Conservation (phyloP, 2,329 filamentous ascomycete genomes). For the Esteya vermicola region DNA sequence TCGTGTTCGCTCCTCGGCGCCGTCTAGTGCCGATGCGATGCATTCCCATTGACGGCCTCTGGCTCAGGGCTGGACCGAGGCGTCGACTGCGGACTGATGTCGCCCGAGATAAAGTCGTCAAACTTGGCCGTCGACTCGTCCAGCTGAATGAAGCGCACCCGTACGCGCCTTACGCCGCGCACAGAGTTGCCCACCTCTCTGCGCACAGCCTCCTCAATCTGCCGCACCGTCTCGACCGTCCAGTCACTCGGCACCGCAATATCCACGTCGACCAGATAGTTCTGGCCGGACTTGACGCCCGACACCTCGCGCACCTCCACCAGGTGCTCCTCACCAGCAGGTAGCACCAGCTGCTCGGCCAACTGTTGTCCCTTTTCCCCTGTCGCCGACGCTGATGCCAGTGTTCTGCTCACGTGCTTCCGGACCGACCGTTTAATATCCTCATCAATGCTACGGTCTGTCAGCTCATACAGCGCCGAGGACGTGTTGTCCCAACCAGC, state of each 20-base stretch:
- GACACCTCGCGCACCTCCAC: conserved; percentile 66
- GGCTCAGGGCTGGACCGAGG: conserved; percentile 44
- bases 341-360: conserved; percentile 17
- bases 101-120: conserved; percentile 64
- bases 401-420: conserved; percentile 45
- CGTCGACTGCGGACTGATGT: conserved; percentile 40
- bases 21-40: too few relatives aligned
- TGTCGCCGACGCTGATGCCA: too few relatives aligned
- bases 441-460: conserved; percentile 77
- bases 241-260: conserved; percentile 64
- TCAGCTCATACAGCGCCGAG: conserved; percentile 70
- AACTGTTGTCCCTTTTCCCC: too few relatives aligned
- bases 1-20: too few relatives aligned
- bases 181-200: conserved; percentile 61
- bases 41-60: too few relatives aligned
- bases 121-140: conserved; percentile 42
- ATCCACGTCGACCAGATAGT: conserved; percentile 86
- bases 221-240: conserved; percentile 56
- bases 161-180: conserved; percentile 69
- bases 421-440: conserved; percentile 64
- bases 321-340: conserved; percentile 38
- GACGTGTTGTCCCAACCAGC: conserved; percentile 80
- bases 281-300: conserved; percentile 91
- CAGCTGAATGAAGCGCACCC: conserved; percentile 67
- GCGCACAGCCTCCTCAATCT: conserved; percentile 62